Evolutionary conservation across 345 rosid species (phyloP).

Genomic region (Durio zibethinus): DNA sequence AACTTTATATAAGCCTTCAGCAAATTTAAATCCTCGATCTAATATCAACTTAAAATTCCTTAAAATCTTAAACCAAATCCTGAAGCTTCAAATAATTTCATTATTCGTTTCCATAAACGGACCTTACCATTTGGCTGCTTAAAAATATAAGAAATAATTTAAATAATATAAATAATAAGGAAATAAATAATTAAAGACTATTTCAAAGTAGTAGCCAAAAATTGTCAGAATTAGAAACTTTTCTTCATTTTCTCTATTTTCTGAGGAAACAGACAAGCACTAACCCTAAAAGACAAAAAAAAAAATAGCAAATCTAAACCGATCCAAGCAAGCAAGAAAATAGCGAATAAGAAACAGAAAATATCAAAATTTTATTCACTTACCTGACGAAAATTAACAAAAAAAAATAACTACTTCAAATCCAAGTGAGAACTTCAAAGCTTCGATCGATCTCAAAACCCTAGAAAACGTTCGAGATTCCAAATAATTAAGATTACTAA

Average conservation of each 20-base stretch:
- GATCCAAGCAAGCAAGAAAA: constrained; percentile 28
- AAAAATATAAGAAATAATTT: neutral
- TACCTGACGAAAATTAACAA: constrained; percentile 22
- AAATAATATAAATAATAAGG: neutral
- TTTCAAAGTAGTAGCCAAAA: neutral
- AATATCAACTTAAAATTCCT: neutral
- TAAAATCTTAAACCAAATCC: constrained; percentile 15
- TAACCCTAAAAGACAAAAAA: constrained; percentile 8
- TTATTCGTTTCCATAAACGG: neutral
- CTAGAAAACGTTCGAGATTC: neutral
- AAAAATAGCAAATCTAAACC: constrained; percentile 26
- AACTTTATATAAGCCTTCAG: constrained; percentile 2
- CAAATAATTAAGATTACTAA: neutral
- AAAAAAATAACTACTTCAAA: constrained; percentile 1
- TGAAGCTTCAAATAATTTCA: constrained; percentile 3
- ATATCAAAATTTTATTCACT: neutral
- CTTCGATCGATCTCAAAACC: constrained; percentile 26
- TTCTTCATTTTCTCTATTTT: constrained; percentile 23
- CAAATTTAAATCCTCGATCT: constrained; percentile 20
- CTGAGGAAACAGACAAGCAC: constrained; percentile 14
- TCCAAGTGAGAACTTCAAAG: constrained; percentile 7
- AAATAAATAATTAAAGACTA: neutral
- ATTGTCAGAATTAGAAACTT: neutral
- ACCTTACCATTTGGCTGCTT: neutral
- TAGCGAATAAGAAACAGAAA: neutral